Evolutionary conservation across 345 rosid genomes (phyloP).

Genomic region (Alliaria petiolata): DNA sequence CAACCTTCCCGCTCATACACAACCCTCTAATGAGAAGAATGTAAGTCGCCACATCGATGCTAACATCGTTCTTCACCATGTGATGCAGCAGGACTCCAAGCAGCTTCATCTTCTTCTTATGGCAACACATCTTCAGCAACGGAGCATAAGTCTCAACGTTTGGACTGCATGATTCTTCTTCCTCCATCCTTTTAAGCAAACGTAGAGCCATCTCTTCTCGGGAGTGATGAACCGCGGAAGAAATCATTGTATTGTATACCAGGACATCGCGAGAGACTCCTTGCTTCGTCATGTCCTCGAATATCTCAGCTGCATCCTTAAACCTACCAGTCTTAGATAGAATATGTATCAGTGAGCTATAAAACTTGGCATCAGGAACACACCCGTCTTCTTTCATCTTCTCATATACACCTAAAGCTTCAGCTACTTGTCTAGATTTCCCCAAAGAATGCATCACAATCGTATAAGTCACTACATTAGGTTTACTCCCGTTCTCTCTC

Average conservation of each 20-base stretch:
- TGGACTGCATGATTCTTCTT: slow-evolving; percentile 53
- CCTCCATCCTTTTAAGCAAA: slow-evolving; percentile 72
- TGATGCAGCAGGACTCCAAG: slow-evolving; percentile 54
- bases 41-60: slow-evolving; percentile 57
- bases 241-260: slow-evolving; percentile 59
- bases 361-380: slow-evolving; percentile 61
- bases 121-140: slow-evolving; percentile 67
- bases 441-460: slow-evolving; percentile 71
- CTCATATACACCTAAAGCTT: slow-evolving; percentile 66
- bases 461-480: slow-evolving; percentile 60
- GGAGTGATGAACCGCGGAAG: slow-evolving; percentile 49
- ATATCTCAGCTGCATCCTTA: slow-evolving; percentile 62
- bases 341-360: slow-evolving; percentile 59
- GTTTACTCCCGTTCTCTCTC: slow-evolving; percentile 55
- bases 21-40: slow-evolving; percentile 54
- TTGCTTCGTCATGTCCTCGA: slow-evolving; percentile 69
- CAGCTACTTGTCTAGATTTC: slow-evolving; percentile 57
- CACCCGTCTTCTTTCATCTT: slow-evolving; percentile 65
- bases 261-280: slow-evolving; percentile 50
- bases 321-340: slow-evolving; percentile 64
- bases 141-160: slow-evolving; percentile 55
- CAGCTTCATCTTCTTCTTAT: slow-evolving; percentile 64
- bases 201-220: slow-evolving; percentile 57
- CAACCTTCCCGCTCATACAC: slow-evolving; percentile 53
- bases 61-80: slow-evolving; percentile 65